phyloP scores from a whole-genome alignment of 768 basidiomycete species.

The Leccinum ochraceum region DNA sequence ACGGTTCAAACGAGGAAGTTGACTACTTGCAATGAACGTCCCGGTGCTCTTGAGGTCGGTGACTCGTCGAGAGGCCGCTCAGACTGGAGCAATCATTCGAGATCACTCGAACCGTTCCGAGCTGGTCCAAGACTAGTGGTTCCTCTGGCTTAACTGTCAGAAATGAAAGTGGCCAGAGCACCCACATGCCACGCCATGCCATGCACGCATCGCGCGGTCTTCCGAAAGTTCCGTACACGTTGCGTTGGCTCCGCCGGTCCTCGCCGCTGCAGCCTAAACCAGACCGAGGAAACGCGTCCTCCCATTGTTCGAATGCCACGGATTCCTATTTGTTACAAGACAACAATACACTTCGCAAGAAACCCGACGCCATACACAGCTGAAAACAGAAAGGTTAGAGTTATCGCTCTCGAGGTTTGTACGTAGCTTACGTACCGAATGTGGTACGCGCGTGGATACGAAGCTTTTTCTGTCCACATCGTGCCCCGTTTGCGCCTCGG shows the following conservation, averaged over 20 bases:
- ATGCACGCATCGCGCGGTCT: not conserved
- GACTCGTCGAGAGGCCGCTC: not conserved
- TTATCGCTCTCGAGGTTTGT: not conserved
- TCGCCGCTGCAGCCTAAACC: not conserved
- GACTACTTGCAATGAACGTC: not conserved
- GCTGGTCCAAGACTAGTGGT: not conserved
- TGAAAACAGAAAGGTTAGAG: not conserved
- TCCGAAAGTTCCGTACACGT: not conserved
- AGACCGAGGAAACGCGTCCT: not conserved
- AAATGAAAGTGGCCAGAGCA: not conserved
- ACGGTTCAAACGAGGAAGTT: not conserved
- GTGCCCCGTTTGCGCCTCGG: not conserved
- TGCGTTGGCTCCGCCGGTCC: not conserved
- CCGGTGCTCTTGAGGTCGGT: not conserved
- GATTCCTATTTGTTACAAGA: not conserved
- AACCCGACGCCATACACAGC: not conserved
- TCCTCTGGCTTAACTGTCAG: not conserved
- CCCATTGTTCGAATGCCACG: not conserved
- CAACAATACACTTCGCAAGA: not conserved
- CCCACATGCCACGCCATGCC: not conserved
- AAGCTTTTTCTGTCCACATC: not conserved
- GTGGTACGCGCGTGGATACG: not conserved
- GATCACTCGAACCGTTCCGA: not conserved
- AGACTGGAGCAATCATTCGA: not conserved
- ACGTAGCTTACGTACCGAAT: not conserved